A percentile compares a stretch with the other conserved stretches of the same genome.
Evolutionary conservation across 768 basidiomycete species (phyloP).

Genomic region (Boletales sp.): DNA sequence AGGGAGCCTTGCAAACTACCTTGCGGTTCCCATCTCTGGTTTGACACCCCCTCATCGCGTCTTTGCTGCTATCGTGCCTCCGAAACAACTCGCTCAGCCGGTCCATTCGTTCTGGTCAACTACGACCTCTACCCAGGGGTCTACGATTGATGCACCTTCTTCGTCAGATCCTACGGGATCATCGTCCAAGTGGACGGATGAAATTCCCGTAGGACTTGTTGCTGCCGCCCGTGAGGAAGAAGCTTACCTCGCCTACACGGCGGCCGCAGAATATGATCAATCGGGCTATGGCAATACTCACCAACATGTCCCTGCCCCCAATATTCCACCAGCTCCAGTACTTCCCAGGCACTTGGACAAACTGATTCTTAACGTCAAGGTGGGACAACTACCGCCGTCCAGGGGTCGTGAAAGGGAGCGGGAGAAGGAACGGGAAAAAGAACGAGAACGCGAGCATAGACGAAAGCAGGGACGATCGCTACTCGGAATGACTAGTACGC

Average conservation of each 20-base stretch:
- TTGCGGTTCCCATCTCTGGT: constrained; percentile 46
- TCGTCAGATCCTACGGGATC: constrained; percentile 28
- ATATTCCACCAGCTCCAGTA: constrained; percentile 82
- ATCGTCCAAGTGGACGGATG: constrained; percentile 62
- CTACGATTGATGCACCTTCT: constrained; percentile 25
- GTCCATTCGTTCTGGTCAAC: constrained; percentile 45
- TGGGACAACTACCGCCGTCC: constrained; percentile 30
- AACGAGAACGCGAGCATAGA: constrained; percentile 30
- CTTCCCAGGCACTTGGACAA: constrained; percentile 92
- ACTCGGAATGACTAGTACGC: constrained; percentile 34
- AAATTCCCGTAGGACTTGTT: constrained; percentile 74
- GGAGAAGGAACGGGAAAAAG: constrained; percentile 34
- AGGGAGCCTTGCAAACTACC: constrained; percentile 92
- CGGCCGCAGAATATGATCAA: constrained; percentile 32
- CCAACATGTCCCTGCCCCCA: constrained; percentile 54
- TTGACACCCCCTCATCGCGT: constrained; percentile 31
- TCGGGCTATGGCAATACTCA: constrained; percentile 34
- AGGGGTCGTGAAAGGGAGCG: constrained; percentile 34
- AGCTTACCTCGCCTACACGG: constrained; percentile 48
- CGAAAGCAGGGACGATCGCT: constrained; percentile 31
- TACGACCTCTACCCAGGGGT: constrained; percentile 32
- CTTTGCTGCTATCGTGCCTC: constrained; percentile 32
- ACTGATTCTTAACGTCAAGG: constrained; percentile 74
- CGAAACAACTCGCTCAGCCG: constrained; percentile 24
- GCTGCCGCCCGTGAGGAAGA: constrained; percentile 86